phyloP scores from a whole-genome alignment of 345 rosid genomes.

The Pistacia atlantica region DNA sequence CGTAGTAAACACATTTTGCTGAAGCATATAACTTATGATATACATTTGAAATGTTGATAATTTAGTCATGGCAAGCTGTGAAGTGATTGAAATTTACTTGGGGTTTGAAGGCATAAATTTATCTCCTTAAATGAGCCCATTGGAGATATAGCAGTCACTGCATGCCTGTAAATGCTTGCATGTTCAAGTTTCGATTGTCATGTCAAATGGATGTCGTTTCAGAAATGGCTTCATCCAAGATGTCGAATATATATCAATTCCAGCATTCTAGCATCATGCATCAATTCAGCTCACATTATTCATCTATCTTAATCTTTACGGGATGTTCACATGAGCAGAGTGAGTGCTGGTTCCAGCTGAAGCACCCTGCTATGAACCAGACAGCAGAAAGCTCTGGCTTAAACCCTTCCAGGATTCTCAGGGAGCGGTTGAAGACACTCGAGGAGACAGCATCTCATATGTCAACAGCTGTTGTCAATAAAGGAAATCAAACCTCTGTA shows the following conservation, averaged over 20 bases:
- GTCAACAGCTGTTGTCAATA: conserved; percentile 52
- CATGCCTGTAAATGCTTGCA: not conserved
- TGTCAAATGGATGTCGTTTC: conserved; percentile 4
- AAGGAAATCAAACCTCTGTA: conserved; percentile 32
- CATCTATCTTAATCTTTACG: not conserved
- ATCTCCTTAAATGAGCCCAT: not conserved
- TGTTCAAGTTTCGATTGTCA: too few species aligned
- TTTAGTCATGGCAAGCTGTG: not conserved
- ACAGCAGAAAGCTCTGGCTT: conserved; percentile 21
- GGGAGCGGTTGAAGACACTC: conserved; percentile 49
- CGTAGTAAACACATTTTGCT: not conserved
- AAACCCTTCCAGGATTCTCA: conserved; percentile 37
- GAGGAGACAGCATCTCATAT: conserved; percentile 51
- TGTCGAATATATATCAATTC: not conserved
- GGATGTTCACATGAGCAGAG: conserved; percentile 31
- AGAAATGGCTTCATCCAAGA: not conserved
- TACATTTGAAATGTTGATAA: not conserved
- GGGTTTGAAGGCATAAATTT: not conserved
- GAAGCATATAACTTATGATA: not conserved
- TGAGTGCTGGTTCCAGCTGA: conserved; percentile 59
- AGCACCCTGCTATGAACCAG: conserved; percentile 25
- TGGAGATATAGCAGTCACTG: not conserved
- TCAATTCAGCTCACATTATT: not conserved
- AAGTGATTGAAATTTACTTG: not conserved
- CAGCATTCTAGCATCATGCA: not conserved